phyloP scores from a whole-genome alignment of 1,284 basidiomycete genomes.

The Ceratobasidium sp. region DNA sequence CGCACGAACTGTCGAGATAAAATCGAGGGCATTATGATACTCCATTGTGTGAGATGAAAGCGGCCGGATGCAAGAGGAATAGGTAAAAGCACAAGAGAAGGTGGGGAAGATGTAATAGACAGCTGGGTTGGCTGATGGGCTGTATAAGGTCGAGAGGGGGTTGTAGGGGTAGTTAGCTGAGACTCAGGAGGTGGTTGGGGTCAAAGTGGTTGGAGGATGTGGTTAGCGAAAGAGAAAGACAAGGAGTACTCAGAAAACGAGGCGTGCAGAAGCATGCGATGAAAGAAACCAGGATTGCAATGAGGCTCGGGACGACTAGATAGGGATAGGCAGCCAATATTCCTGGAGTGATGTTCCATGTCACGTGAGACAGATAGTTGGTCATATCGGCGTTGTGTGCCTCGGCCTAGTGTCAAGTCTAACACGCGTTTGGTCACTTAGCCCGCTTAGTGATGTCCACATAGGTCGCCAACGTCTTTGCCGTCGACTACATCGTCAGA shows the following conservation, averaged over 20 bases:
- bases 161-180: background rate
- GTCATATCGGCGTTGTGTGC: background rate
- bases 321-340: conserved; percentile 15
- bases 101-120: conserved; percentile 3
- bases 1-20: conserved; percentile 25
- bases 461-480: background rate
- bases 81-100: background rate
- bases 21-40: conserved; percentile 32
- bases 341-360: conserved; percentile 21
- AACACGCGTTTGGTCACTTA: background rate
- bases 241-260: conserved; percentile 5
- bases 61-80: background rate
- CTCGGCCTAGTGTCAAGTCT: conserved; percentile 15
- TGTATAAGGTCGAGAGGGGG: background rate
- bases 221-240: conserved; percentile 5
- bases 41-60: conserved; percentile 16
- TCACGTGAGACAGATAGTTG: conserved; percentile 11
- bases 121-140: background rate
- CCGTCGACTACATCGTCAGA: background rate
- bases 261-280: background rate
- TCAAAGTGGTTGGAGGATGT: background rate
- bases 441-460: background rate
- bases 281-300: conserved; percentile 22
- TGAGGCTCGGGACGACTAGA: conserved; percentile 26
- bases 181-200: background rate